Evolutionary conservation across 306 rosid species (phyloP).

Genomic region (Lithocarpus polystachyus): DNA sequence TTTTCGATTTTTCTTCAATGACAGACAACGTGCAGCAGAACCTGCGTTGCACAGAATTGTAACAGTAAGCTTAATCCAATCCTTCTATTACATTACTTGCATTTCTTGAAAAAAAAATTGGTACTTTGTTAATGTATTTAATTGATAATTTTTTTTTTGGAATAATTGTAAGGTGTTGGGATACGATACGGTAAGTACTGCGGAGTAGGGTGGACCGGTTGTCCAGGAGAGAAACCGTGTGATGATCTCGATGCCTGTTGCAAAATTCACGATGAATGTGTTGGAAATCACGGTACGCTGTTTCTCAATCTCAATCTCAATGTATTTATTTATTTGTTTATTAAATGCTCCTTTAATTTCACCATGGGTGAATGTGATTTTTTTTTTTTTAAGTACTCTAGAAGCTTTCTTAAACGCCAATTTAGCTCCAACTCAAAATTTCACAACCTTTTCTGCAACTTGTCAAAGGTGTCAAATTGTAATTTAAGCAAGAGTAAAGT

Average conservation of each 20-base stretch:
- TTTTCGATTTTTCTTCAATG: not conserved
- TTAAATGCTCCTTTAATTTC: no score
- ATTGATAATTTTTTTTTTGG: not conserved
- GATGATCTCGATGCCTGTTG: conserved; percentile 94
- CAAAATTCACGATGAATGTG: conserved; percentile 77
- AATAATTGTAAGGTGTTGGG: conserved; percentile 40
- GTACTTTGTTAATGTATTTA: not conserved
- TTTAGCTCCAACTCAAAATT: no score
- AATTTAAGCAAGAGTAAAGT: no score
- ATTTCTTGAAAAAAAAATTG: not conserved
- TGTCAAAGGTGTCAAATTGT: no score
- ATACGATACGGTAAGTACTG: conserved; percentile 88
- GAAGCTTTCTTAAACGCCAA: no score
- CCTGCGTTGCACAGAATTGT: conserved; percentile 58
- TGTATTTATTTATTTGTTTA: no score
- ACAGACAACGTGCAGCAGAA: conserved; percentile 61
- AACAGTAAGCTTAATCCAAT: conserved; percentile 42
- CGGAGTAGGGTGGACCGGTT: conserved; percentile 79
- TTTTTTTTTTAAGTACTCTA: no score
- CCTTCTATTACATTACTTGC: not conserved
- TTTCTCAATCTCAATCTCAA: no score
- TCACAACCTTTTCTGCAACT: no score
- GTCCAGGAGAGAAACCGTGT: conserved; percentile 83
- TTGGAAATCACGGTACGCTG: conserved; percentile 48
- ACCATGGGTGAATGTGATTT: no score